Base-by-base conservation (phyloP, 2,329 filamentous ascomycete genomes). In the Aspergillus tanneri region DNA sequence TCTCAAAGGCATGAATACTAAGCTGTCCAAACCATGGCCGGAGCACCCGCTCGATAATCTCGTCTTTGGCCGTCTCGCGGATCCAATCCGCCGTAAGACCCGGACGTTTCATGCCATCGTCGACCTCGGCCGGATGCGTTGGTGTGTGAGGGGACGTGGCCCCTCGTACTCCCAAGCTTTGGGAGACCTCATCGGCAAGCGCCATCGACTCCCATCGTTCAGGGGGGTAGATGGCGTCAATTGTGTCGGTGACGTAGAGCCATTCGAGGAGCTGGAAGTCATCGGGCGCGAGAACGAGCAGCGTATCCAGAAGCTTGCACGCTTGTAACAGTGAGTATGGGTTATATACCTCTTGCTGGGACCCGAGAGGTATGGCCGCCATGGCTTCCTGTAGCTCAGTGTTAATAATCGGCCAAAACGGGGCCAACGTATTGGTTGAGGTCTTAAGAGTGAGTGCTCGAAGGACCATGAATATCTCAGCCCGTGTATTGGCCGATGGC, bases 201-300 rank as follows among this genome's bases (percentile, higher is more conserved):
- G 89, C 89, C 2, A 87, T 75, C 1, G 89, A 80, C 51, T 84
- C 79, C 72, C 85, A 86, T 43, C 77, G 74, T 11, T 82, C 72
- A 0, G 89, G 85, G 10, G 88, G 84, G 70, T 99, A 95, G 25
- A 99, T 88, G 1, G 93, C 91, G 61, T 99, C 93, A 55, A 96
- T 91, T 11, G 92, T 97, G 69, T 99, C 93, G 2, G 90, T 95
- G 46, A 99, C 85, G 68, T 96, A 99, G 3, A 97, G 82, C 93
- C 93, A 99, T 74, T 96, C 90, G 62, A 95, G 87, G n/a, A 97
- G 81, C 69, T 97, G 93, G 71, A 97, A 99, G 67, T 99, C 93
- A 58, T 99, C 93, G 0, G 91, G 92, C 4, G 88, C 86, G 6
- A 91, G 77, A 35, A 90, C 85, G 11, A 97, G 80, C n/a, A 99